Percentiles rank a stretch among this genome's conserved stretches.
These are phyloP conservation scores for Hygrocybe coccinea DNA, from an alignment of 768 basidiomycete species.

Conservation along the genomic window DNA sequence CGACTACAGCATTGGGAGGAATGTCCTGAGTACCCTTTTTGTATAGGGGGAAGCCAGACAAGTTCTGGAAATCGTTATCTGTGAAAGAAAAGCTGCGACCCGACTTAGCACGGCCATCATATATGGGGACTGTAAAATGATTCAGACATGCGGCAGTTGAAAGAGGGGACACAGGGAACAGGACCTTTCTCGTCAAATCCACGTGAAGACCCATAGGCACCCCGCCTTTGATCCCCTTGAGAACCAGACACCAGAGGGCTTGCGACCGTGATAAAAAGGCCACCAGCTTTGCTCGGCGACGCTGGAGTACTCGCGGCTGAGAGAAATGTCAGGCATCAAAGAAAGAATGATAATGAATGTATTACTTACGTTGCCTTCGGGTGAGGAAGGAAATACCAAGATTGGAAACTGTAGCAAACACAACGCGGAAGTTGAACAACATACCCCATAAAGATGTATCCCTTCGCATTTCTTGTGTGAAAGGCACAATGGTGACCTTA, in stretches of 20 bases:
- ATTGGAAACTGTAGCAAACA: neutral
- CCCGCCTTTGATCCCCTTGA: neutral
- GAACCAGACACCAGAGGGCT: neutral
- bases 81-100: neutral
- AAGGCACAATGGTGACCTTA: conserved; percentile 4
- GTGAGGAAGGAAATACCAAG: conserved; percentile 2
- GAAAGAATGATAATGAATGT: neutral
- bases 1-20: neutral
- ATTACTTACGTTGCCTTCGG: neutral
- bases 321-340: neutral
- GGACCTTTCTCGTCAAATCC: neutral
- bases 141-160: neutral
- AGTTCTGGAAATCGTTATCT: neutral
- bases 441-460: conserved; percentile 6
- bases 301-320: neutral
- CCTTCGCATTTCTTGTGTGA: conserved; percentile 5
- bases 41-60: neutral
- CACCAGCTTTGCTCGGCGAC: neutral
- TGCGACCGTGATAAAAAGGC: neutral
- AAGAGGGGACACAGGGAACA: neutral
- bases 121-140: conserved; percentile 5
- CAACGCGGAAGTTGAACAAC: conserved; percentile 1
- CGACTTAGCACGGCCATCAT: neutral
- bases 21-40: neutral
- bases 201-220: neutral